Evolutionary conservation across 1,284 basidiomycete genomes (phyloP), one percentile per base, ranked within the genome.

Genomic region (Athelia psychrophila): DNA sequence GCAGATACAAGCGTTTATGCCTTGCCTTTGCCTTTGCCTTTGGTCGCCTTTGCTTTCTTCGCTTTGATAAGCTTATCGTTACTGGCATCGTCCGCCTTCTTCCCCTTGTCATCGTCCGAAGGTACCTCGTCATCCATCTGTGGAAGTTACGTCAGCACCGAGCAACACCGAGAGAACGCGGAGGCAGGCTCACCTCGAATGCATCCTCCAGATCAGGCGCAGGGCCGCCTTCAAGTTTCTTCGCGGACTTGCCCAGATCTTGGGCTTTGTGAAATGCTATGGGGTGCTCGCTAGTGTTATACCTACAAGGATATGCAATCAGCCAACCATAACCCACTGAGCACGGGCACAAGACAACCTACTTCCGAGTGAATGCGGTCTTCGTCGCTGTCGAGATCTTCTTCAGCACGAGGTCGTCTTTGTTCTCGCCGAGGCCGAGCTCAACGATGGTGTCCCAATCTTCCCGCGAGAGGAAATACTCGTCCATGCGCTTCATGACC

Each of bases 361-460:
- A 95, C 91, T 87, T 92, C 65, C 78, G 81, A 2, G 96, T 99
- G 57, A 99, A 88, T 1, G 89, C 75, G 0, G 88, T 72, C 74
- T 99, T 99, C 40, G 87, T 87, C 0, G 88, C 80, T 0, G 88
- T 65, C 0, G 92, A 76, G 30, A 99, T 93, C 72, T 88, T 88
- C 76, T 96, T 98, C 57, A 91, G 66, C 8, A 94, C 76, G 0
- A 77, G 44, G 0, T 89, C 88, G 45, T 91, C 90, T 57, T 81
- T 84, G 62, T 87, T 82, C 5, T 88, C 79, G 53, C 86, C 95
- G 10, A 99, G 80, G 0, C 95, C 96, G 10, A 99, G 80, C 67
- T 99, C 96, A 50, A 98, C 81, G 49, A 98, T 80, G 10, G 91
- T 87, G 60, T 99, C 97, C 91, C 95, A 96, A 64, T 99, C 96